phyloP scores from a whole-genome alignment of 768 basidiomycete genomes.

The Amanita fuliginea region DNA sequence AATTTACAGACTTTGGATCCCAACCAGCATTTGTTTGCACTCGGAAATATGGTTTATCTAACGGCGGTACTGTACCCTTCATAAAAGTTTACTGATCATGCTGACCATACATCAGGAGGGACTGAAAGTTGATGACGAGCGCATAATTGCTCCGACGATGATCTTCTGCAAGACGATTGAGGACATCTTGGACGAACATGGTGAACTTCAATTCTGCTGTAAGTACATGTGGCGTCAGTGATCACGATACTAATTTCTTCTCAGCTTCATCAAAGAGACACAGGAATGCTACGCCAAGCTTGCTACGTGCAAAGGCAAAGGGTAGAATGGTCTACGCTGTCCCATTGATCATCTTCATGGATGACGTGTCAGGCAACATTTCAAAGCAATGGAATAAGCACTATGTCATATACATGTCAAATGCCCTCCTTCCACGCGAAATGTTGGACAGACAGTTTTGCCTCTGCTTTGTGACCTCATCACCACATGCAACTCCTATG shows the following conservation, averaged over 20 bases:
- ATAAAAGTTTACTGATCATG: too few species aligned
- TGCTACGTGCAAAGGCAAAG: slow-evolving; percentile 16
- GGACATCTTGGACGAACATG: neutral
- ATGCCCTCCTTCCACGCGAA: slow-evolving; percentile 16
- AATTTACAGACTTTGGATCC: too few species aligned
- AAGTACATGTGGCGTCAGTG: too few species aligned
- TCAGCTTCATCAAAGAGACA: neutral
- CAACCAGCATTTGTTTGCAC: neutral
- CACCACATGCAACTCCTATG: slow-evolving; percentile 22
- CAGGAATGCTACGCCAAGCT: slow-evolving; percentile 10
- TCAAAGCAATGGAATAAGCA: slow-evolving; percentile 41
- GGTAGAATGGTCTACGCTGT: slow-evolving; percentile 19
- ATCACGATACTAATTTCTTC: too few species aligned
- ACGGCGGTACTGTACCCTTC: neutral
- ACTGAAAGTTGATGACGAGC: neutral
- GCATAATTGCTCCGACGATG: neutral
- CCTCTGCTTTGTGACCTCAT: slow-evolving; percentile 18
- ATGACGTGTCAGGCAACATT: slow-evolving; percentile 31
- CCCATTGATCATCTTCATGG: slow-evolving; percentile 30
- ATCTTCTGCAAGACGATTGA: neutral
- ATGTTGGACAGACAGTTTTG: slow-evolving; percentile 20
- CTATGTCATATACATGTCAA: slow-evolving; percentile 24
- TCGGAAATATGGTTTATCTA: neutral
- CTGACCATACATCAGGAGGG: neutral
- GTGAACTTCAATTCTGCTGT: slow-evolving; percentile 7